Evolutionary conservation across 2,329 filamentous ascomycete species (phyloP).

Genomic region (Fusarium devonianum): DNA sequence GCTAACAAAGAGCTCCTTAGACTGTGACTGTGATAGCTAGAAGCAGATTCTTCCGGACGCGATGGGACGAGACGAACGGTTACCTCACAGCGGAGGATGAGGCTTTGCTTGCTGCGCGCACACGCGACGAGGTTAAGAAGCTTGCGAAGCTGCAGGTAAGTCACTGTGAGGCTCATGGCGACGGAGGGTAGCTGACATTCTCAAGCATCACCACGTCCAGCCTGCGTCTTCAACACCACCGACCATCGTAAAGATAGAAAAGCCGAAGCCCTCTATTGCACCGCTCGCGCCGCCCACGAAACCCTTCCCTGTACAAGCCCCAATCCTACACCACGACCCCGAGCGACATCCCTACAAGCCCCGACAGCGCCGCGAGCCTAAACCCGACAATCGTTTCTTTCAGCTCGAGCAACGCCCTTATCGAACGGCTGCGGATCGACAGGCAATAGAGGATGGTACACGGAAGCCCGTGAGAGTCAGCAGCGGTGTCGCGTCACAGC

Average conservation of each 20-base stretch:
- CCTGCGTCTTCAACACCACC: not conserved
- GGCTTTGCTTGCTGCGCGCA: conserved; percentile 23
- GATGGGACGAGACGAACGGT: conserved; percentile 36
- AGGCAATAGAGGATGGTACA: conserved; percentile 40
- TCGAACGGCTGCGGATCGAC: conserved; percentile 36
- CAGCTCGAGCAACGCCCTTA: conserved; percentile 38
- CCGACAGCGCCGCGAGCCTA: conserved; percentile 19
- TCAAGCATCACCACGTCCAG: conserved; percentile 9
- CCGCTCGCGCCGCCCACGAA: not conserved
- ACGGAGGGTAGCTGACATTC: conserved; percentile 6
- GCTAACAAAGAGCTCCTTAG: conserved; percentile 24
- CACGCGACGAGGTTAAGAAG: conserved; percentile 30
- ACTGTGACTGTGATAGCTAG: conserved; percentile 36
- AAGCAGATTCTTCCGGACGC: conserved; percentile 34
- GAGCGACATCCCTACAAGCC: conserved; percentile 18
- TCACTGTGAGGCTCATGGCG: not conserved
- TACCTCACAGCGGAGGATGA: conserved; percentile 26
- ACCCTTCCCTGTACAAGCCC: too few species aligned
- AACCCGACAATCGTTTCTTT: conserved; percentile 23
- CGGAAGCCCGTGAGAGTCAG: conserved; percentile 6
- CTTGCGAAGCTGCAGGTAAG: conserved; percentile 35
- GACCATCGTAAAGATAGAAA: not conserved
- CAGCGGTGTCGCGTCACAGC: conserved; percentile 10
- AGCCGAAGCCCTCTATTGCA: not conserved
- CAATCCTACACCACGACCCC: not conserved